These are phyloP conservation scores for Fusarium guadeloupense DNA, from an alignment of 2,329 filamentous ascomycete genomes.

Conservation along the genomic window DNA sequence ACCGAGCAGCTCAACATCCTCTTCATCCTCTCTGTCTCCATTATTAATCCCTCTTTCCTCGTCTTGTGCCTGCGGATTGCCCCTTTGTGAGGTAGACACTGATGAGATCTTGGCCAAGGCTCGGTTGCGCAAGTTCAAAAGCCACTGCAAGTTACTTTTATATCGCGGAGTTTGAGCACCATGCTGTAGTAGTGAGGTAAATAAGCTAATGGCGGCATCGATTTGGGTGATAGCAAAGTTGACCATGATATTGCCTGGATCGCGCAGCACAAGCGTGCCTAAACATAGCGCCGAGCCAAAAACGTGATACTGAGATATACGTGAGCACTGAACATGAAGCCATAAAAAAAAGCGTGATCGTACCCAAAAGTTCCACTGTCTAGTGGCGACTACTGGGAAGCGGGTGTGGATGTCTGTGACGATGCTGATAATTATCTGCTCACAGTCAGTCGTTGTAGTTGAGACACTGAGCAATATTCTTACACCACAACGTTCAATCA, in stretches of 20 bases:
- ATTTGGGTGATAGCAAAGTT: background rate
- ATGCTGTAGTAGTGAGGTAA: background rate
- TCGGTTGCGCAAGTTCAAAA: background rate
- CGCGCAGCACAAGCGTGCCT: background rate
- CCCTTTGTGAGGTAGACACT: background rate
- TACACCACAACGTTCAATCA: constrained; percentile 2
- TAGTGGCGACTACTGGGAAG: background rate
- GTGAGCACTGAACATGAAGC: background rate
- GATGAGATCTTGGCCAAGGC: background rate
- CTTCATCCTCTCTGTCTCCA: background rate
- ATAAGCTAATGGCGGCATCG: constrained; percentile 6
- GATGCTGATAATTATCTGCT: constrained; percentile 3
- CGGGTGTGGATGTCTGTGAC: constrained; percentile 4
- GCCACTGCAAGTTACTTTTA: constrained; percentile 6
- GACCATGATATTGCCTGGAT: constrained; percentile 3
- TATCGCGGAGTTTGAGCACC: constrained; percentile 1
- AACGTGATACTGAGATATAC: background rate
- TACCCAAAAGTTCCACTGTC: constrained; percentile 10
- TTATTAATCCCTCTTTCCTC: background rate
- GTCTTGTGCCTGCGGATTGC: background rate
- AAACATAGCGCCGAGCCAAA: constrained; percentile 2
- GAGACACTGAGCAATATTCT: background rate
- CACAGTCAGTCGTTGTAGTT: background rate
- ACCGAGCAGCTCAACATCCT: constrained; percentile 6
- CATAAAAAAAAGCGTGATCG: background rate